These are phyloP conservation scores for Rhodotorula sp. DNA, from an alignment of 1,284 basidiomycete species.

Conservation along the genomic window DNA sequence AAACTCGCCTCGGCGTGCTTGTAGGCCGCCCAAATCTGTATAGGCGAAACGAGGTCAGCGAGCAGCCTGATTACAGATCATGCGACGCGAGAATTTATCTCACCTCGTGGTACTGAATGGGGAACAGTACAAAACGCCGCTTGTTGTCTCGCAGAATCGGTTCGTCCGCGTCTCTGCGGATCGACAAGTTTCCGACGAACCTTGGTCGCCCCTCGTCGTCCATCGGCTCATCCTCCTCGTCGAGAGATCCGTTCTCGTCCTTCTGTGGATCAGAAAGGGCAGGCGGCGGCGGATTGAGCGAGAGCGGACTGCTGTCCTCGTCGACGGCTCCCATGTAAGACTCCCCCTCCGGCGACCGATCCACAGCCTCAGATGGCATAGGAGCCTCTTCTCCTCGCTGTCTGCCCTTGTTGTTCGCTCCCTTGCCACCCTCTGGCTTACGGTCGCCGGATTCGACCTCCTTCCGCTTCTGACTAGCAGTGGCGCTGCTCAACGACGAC, in stretches of 20 bases:
- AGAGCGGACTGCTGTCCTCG: not conserved
- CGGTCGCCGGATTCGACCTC: not conserved
- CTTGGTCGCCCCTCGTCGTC: constrained; percentile 19
- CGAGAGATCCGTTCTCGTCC: not conserved
- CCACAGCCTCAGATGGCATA: not conserved
- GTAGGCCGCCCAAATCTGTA: constrained; percentile 46
- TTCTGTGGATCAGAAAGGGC: not conserved
- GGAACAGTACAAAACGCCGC: constrained; percentile 47
- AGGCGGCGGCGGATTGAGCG: not conserved
- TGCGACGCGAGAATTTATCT: not conserved
- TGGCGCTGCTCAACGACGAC: not conserved
- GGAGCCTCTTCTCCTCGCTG: not conserved
- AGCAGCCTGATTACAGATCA: too few species aligned
- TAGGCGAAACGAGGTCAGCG: not conserved
- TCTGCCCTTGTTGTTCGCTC: not conserved
- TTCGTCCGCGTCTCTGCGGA: constrained; percentile 44
- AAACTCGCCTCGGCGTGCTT: constrained; percentile 51
- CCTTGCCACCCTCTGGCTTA: not conserved
- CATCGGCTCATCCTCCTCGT: not conserved
- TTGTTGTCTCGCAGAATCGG: constrained; percentile 43
- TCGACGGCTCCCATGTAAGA: not conserved
- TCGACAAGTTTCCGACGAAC: constrained; percentile 43
- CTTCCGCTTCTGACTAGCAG: not conserved
- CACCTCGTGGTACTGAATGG: constrained; percentile 48
- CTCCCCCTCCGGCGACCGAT: too few species aligned